Percentiles rank a stretch among this genome's conserved stretches.
Evolutionary conservation across 768 basidiomycete species (phyloP).

Genomic region (Phallus indusiatus): DNA sequence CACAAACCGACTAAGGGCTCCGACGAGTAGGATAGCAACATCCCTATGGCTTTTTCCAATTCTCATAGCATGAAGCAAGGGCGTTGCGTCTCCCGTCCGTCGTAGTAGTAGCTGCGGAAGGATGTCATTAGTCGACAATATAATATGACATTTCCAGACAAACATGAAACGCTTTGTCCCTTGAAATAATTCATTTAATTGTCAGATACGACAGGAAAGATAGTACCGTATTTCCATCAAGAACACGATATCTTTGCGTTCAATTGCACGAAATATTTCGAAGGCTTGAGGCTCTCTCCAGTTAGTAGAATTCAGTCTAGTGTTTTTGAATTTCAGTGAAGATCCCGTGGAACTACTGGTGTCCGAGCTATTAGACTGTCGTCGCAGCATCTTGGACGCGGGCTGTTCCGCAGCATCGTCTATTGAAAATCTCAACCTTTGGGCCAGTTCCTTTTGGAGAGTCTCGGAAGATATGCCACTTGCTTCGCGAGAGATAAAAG

Average conservation of each 20-base stretch:
- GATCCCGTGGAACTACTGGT: conserved; percentile 7
- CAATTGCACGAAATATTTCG: conserved; percentile 76
- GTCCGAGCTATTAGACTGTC: conserved; percentile 14
- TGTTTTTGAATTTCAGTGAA: neutral
- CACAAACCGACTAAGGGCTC: conserved; percentile 86
- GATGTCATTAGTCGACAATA: neutral
- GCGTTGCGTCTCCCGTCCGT: conserved; percentile 77
- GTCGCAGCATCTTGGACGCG: neutral
- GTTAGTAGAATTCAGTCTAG: conserved; percentile 1
- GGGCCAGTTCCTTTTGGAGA: conserved; percentile 44
- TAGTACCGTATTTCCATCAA: conserved; percentile 57
- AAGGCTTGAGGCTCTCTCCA: conserved; percentile 36
- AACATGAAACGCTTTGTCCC: conserved; percentile 74
- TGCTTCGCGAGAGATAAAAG: conserved; percentile 67
- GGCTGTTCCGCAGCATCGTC: neutral
- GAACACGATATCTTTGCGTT: conserved; percentile 71
- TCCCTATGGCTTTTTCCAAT: conserved; percentile 69
- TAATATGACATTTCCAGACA: conserved; percentile 19
- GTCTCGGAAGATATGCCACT: conserved; percentile 46
- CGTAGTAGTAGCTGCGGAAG: conserved; percentile 59
- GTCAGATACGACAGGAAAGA: neutral
- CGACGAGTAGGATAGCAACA: conserved; percentile 77
- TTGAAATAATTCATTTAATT: neutral
- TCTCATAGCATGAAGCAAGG: conserved; percentile 84
- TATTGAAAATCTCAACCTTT: conserved; percentile 27